phyloP scores from a whole-genome alignment of 1,284 basidiomycete genomes.

The Stygiomarasmius scandens region DNA sequence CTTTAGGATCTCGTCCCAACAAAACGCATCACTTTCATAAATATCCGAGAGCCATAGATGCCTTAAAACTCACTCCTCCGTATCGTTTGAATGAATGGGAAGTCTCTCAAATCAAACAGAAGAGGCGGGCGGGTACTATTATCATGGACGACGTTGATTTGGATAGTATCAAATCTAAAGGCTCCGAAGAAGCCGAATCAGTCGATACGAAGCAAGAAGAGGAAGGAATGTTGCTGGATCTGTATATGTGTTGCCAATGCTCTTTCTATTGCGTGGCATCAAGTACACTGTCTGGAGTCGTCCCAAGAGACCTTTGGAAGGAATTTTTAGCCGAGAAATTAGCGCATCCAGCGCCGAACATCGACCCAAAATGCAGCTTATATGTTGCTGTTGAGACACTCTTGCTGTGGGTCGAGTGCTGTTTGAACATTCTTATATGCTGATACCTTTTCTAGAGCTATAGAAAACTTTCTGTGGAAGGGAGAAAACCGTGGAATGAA shows the following conservation, averaged over 20 bases:
- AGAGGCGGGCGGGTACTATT: constrained; percentile 48
- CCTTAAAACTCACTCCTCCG: constrained; percentile 63
- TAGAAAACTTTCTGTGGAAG: constrained; percentile 75
- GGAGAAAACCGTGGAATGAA: constrained; percentile 63
- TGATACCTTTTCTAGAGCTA: constrained; percentile 46
- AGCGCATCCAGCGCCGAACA: constrained; percentile 38
- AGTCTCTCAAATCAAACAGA: constrained; percentile 48
- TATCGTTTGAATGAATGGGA: constrained; percentile 64
- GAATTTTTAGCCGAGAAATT: constrained; percentile 47
- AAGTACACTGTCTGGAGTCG: constrained; percentile 68
- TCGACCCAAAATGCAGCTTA: constrained; percentile 51
- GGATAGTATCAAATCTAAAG: constrained; percentile 33
- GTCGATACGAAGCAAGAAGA: constrained; percentile 29
- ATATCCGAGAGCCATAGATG: constrained; percentile 68
- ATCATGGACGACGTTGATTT: constrained; percentile 39
- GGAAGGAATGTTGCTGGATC: constrained; percentile 67
- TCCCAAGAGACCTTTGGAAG: constrained; percentile 55
- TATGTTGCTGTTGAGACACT: constrained; percentile 68
- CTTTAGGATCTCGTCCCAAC: constrained; percentile 49
- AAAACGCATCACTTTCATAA: constrained; percentile 79
- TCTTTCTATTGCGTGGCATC: constrained; percentile 71
- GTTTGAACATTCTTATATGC: background rate
- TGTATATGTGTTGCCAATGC: constrained; percentile 84
- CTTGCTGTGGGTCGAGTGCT: constrained; percentile 50
- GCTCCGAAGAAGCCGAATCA: constrained; percentile 31